Evolutionary conservation across 2,329 filamentous ascomycete species (phyloP), one percentile per base, ranked within the genome.

Genomic region (Cercospora zeina): DNA sequence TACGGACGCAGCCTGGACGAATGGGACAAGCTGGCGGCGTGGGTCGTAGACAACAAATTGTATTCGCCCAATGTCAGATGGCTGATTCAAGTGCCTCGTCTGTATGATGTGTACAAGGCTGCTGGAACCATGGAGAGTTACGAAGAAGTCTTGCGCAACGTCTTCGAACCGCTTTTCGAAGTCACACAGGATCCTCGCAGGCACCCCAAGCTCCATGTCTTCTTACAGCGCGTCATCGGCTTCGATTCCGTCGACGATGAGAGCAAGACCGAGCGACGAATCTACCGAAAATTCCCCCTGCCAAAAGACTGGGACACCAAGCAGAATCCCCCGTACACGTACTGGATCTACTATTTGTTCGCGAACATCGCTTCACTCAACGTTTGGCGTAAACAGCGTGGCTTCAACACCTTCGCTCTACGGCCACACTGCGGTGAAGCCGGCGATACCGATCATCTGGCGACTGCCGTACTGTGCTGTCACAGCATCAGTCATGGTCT

Each of bases 241-340:
- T 96, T 99, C 71, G 95, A 99, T 76, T 96, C 91, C 71, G 95
- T 99, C 51, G 95, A 99, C 72, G 95, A 99, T 70, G 95, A 99
- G 79, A 97, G 93, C 81, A 99, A 99, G 78, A 84, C 92, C 2
- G 95, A 99, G 77, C 87, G 93, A 30, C 88, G 95, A 19, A 83
- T 97, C n/a, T 96, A 92, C 79, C 89, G 89, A 72, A 99, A 99
- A 75, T 99, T 96, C 69, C 95, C 95, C 0, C 87, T 95, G 21
- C 93, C 95, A 4, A 89, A 87, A 65, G 87, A 87, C 58, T 99
- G 95, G 95, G 85, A 87, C 67, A 92, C 91, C 0, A 92, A 90
- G 71, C 93, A 97, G 76, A 99, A 99, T 73, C 95, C 95, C 13
- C 95, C 95, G 0, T 99, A 99, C 79, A 97, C 90, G 74, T 99